A percentile compares a stretch with the other conserved stretches of the same genome.
These are phyloP conservation scores for Haemoproteus tartakovskyi DNA, from an alignment of 169 alveolate genomes.

Conservation along the genomic window DNA sequence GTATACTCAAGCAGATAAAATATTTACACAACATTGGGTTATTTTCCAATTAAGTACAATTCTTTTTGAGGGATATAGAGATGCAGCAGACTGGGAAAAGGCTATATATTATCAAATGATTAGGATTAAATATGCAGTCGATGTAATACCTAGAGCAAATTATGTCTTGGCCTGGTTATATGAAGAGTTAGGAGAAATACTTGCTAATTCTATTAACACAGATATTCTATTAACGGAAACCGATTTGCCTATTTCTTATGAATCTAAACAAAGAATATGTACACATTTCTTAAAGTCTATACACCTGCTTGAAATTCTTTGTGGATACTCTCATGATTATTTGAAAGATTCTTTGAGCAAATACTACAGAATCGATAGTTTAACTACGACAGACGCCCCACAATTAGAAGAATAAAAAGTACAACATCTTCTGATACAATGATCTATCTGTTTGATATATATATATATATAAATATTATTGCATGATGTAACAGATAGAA, in stretches of 20 bases:
- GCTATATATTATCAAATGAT: constrained; percentile 70
- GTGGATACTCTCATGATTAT: constrained; percentile 63
- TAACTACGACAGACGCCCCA: constrained; percentile 53
- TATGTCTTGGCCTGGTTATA: constrained; percentile 84
- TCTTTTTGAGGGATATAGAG: constrained; percentile 73
- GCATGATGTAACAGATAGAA: too few relatives aligned
- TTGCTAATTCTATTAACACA: constrained; percentile 60
- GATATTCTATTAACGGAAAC: constrained; percentile 52
- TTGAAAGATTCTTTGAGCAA: constrained; percentile 59
- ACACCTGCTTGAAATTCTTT: constrained; percentile 51
- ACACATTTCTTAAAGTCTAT: constrained; percentile 46
- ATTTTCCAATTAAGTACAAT: constrained; percentile 72
- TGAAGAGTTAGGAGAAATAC: constrained; percentile 82
- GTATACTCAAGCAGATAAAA: constrained; percentile 72
- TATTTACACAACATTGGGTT: constrained; percentile 76
- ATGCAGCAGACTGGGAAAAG: constrained; percentile 59
- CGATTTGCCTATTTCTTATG: constrained; percentile 48
- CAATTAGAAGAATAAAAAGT: constrained; percentile 37
- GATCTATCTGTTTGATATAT: too few relatives aligned
- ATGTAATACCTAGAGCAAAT: constrained; percentile 76
- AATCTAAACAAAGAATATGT: constrained; percentile 46
- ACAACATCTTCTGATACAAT: background rate
- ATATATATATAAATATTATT: too few relatives aligned
- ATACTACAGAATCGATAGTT: constrained; percentile 45
- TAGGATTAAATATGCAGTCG: constrained; percentile 69